Evolutionary conservation across 768 basidiomycete genomes (phyloP).

Genomic region (Lepiota brunneoincarnata): DNA sequence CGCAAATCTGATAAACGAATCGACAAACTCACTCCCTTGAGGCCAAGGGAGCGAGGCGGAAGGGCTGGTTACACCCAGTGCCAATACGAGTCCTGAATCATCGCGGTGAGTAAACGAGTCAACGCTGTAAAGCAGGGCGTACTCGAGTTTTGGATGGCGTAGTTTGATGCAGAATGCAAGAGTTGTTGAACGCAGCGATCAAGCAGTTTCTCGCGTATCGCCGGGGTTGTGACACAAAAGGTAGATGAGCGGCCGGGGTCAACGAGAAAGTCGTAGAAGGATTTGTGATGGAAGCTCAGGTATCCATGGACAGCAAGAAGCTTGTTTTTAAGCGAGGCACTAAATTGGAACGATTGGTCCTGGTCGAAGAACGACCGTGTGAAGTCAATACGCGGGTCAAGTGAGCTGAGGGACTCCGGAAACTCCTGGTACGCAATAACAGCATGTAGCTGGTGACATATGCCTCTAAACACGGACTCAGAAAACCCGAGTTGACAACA

Average conservation of each 20-base stretch:
- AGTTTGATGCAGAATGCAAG: background rate
- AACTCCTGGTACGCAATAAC: background rate
- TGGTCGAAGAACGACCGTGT: background rate
- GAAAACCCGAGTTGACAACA: background rate
- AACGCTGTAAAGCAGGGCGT: background rate
- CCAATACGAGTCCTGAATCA: background rate
- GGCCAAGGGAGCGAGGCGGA: constrained; percentile 4
- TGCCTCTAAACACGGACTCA: background rate
- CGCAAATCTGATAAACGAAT: background rate
- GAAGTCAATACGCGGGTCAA: background rate
- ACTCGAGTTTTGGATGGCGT: background rate
- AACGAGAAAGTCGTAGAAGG: constrained; percentile 5
- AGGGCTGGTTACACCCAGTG: background rate
- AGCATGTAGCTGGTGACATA: background rate
- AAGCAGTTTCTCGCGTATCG: background rate
- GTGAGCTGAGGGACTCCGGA: background rate
- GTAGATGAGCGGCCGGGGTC: background rate
- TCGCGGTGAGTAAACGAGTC: background rate
- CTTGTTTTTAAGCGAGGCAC: background rate
- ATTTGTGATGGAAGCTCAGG: constrained; percentile 1
- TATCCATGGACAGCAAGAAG: background rate
- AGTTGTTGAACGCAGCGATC: background rate
- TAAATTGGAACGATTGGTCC: background rate
- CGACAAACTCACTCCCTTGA: background rate
- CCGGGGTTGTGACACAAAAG: background rate